phyloP scores from a whole-genome alignment of 352 stramenopile genomes.

The Phytophthora agathidicida region DNA sequence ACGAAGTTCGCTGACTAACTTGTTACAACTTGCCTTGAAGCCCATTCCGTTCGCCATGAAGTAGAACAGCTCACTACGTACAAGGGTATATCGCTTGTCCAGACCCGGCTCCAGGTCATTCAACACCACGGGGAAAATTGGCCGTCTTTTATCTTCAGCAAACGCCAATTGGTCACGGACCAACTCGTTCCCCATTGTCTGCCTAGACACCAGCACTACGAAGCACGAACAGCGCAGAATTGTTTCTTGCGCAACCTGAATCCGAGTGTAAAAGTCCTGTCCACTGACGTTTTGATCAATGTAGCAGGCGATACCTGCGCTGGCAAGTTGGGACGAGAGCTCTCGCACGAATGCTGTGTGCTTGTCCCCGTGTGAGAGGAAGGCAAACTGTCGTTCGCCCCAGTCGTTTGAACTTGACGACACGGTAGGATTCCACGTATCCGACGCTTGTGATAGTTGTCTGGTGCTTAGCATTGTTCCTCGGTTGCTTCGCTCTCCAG shows the following conservation, averaged over 20 bases:
- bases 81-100: constrained; percentile 77
- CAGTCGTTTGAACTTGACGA: constrained; percentile 2
- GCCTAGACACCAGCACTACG: constrained; percentile 65
- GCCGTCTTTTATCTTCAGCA: constrained; percentile 74
- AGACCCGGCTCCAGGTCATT: constrained; percentile 67
- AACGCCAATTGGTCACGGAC: constrained; percentile 79
- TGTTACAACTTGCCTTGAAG: constrained; percentile 59
- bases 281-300: constrained; percentile 15
- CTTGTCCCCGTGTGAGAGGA: constrained; percentile 27
- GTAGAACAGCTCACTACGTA: constrained; percentile 73
- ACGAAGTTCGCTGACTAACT: not conserved
- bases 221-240: constrained; percentile 75
- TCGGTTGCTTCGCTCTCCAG: constrained; percentile 5
- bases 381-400: constrained; percentile 11
- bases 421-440: not conserved
- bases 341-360: constrained; percentile 9
- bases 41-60: constrained; percentile 58
- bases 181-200: constrained; percentile 63
- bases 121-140: constrained; percentile 78
- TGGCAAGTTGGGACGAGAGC: constrained; percentile 3
- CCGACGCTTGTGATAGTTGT: not conserved
- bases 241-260: constrained; percentile 46
- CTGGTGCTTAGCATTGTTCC: constrained; percentile 9
- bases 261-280: constrained; percentile 22
- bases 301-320: constrained; percentile 13